Evolutionary conservation across 2,329 filamentous ascomycete genomes (phyloP).

Genomic region (Colletotrichum karsti): DNA sequence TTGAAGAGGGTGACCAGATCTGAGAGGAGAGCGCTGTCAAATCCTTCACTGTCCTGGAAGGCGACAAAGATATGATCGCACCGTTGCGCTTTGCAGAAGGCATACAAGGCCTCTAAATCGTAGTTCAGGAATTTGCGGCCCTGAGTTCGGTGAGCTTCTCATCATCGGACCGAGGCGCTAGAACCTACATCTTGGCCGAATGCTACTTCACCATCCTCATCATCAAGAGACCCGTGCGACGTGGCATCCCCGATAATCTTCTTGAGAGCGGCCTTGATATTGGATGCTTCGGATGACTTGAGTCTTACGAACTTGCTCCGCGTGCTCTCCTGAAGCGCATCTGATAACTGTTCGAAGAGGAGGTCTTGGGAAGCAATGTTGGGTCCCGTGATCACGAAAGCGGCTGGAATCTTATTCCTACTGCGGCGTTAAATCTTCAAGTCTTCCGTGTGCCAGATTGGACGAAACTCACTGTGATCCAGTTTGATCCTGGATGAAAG

Average conservation of each 20-base stretch:
- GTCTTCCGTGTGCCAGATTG: not conserved
- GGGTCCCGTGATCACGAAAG: constrained; percentile 80
- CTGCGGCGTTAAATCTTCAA: constrained; percentile 30
- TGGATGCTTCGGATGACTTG: constrained; percentile 75
- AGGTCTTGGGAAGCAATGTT: constrained; percentile 80
- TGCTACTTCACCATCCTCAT: constrained; percentile 60
- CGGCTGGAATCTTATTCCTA: constrained; percentile 67
- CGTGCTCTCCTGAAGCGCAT: constrained; percentile 56
- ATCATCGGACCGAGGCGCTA: too few relatives aligned
- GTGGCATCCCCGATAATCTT: constrained; percentile 76
- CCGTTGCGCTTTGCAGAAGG: constrained; percentile 62
- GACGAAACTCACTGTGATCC: constrained; percentile 32
- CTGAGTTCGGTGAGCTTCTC: constrained; percentile 42
- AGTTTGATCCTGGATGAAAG: constrained; percentile 57
- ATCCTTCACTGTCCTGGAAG: constrained; percentile 84
- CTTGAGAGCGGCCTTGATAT: constrained; percentile 77
- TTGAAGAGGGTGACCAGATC: constrained; percentile 76
- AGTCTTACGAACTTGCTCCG: constrained; percentile 70
- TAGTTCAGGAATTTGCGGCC: constrained; percentile 78
- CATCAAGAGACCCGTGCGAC: constrained; percentile 49
- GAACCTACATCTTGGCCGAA: constrained; percentile 56
- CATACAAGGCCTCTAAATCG: constrained; percentile 76
- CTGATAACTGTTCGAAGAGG: constrained; percentile 76
- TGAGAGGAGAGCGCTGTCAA: constrained; percentile 76
- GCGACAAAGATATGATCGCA: constrained; percentile 73